These are phyloP conservation scores for Kurtzmaniella quercitrusa DNA, from an alignment of 1,139 yeast genomes.

Conservation along the genomic window DNA sequence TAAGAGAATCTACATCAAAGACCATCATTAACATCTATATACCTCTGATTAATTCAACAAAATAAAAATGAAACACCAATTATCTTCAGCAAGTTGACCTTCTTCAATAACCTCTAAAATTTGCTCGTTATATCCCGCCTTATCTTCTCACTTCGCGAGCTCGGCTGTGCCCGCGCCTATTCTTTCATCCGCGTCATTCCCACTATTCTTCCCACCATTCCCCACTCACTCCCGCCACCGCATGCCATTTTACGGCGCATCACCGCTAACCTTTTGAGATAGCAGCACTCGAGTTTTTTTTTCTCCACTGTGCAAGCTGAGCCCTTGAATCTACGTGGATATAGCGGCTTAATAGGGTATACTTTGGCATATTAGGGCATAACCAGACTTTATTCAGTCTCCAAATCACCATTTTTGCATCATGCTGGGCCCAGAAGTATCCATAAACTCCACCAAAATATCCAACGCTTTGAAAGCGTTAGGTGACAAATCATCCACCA, in stretches of 20 bases:
- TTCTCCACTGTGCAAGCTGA: not conserved
- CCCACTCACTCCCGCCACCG: not conserved
- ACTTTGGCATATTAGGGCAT: not conserved
- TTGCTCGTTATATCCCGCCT: no score
- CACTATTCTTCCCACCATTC: not conserved
- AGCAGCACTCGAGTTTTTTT: not conserved
- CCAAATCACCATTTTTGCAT: no score
- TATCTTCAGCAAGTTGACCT: no score
- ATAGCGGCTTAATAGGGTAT: no score
- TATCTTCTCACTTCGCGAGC: no score
- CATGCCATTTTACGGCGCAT: not conserved
- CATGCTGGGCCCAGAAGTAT: not conserved
- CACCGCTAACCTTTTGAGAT: not conserved
- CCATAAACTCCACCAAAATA: conserved; percentile 47
- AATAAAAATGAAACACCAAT: no score
- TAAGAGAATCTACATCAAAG: no score
- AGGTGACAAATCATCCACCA: conserved; percentile 39
- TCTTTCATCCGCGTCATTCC: not conserved
- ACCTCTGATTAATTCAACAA: no score
- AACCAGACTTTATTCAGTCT: not conserved
- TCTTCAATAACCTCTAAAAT: no score
- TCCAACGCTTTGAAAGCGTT: conserved; percentile 78
- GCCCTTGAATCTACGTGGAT: not conserved
- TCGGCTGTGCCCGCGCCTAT: not conserved
- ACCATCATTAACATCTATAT: no score